Base-by-base conservation (phyloP, 2,329 filamentous ascomycete species). In the Talaromyces sp. region DNA sequence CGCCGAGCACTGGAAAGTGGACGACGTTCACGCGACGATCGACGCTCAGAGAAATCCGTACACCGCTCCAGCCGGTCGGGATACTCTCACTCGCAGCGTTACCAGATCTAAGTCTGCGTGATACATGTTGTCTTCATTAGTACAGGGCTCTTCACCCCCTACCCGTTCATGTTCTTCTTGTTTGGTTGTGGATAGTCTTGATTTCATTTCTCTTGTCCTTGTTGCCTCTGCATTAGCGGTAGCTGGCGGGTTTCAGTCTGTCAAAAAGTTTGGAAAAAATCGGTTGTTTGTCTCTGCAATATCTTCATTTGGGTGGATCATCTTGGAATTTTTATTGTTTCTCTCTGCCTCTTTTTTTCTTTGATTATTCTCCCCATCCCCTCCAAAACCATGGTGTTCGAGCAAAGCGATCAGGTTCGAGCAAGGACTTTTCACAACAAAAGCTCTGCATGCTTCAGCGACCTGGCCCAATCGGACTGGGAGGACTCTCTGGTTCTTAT, bases 11-110 rank as follows among this genome's bases (percentile, higher is more conserved):
- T 70, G 19, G 71, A 73, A 41, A 70, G 72, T 42, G 49, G 56
- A 20, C 65, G 69, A 49, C 69, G 69, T 19, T 35, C 33, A 11
- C 40, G 70, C 35, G 65, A 69, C 16, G 71, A 74, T 42, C 58
- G 63, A 40, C 65, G 68, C 46, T 73, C 71, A 11, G 73, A 75
- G 27, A 70, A 68, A 13, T 66, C 64, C 29, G 72, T 67, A 58
- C 67, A 70, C 43, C 68, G 70, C 36, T 72, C 71, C 9, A 72
- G 69, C 54, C 69, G 70, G 43, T 76, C 74, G 9, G 67, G 61
- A 47, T 75, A 73, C 51, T 68, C 65, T 49, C 61, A 65, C 35
- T 37, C 13, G 22, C 17, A 27, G 33, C 52, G 54, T 20, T 56
- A 61, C 44, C 36, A 60, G 20, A 27, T 33, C 20, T 47, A 20